Conservation (phyloP, 192 early-diverging fungal genomes). For the Thamnidium elegans region DNA sequence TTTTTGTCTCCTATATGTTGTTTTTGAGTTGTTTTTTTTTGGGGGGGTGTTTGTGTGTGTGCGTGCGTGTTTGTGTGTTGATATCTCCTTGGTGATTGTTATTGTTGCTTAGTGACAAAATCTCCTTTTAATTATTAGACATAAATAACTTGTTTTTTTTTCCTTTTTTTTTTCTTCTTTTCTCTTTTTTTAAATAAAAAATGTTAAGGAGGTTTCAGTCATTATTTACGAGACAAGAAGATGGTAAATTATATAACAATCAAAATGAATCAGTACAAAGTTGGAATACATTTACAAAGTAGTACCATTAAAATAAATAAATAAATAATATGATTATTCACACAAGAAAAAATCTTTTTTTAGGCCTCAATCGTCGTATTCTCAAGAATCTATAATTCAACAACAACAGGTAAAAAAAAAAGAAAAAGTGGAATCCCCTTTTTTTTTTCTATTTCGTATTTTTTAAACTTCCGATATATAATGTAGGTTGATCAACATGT, state of each 20-base stretch:
- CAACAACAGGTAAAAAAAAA: slow-evolving; percentile 2
- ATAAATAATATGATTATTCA: background rate
- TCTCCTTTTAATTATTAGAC: too few species aligned
- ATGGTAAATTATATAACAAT: background rate
- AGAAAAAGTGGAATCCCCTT: background rate
- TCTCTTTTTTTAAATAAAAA: background rate
- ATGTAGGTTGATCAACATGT: slow-evolving; percentile 40
- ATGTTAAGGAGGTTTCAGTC: slow-evolving; percentile 15
- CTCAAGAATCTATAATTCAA: slow-evolving; percentile 5
- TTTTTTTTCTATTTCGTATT: background rate
- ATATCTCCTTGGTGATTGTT: too few species aligned
- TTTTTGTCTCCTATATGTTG: too few species aligned
- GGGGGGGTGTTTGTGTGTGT: too few species aligned
- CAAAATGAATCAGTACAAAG: slow-evolving; percentile 13
- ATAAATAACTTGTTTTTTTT: background rate
- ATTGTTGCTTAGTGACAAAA: too few species aligned
- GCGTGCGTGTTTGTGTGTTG: too few species aligned
- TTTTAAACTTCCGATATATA: background rate
- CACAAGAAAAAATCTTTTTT: background rate
- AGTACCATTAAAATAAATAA: background rate
- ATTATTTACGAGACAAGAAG: background rate
- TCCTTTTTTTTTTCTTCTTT: background rate
- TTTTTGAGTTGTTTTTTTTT: too few species aligned
- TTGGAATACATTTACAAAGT: slow-evolving; percentile 11
- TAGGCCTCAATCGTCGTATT: slow-evolving; percentile 9